Conservation (phyloP, 164 flowering plant genomes). For the Protea cynaroides region DNA sequence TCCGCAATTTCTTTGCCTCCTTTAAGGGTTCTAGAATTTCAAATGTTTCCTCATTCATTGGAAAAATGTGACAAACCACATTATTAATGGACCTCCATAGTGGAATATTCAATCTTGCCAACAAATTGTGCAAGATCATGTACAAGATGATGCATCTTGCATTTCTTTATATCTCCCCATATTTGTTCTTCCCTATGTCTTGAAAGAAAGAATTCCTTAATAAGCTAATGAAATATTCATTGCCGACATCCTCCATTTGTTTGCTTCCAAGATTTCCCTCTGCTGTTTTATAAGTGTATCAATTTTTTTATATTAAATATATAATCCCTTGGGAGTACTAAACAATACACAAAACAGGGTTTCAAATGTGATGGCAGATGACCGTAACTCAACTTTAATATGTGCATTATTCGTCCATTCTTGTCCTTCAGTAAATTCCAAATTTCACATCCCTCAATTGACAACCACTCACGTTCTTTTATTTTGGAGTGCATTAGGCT, state of each 20-base stretch:
- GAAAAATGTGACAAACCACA: not conserved
- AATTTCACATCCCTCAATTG: not conserved
- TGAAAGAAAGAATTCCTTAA: not conserved
- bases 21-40: not conserved
- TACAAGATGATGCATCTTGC: constrained; percentile 9
- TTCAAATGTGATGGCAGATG: not conserved
- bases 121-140: constrained; percentile 7
- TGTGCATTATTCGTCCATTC: not conserved
- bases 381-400: not conserved
- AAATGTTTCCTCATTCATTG: too few relatives aligned
- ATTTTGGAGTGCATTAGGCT: not conserved
- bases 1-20: not conserved
- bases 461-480: not conserved
- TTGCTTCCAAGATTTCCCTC: not conserved
- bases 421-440: not conserved
- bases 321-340: not conserved
- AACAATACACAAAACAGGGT: not conserved
- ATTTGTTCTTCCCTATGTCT: not conserved
- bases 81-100: not conserved
- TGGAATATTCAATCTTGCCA: not conserved
- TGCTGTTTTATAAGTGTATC: not conserved
- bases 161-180: not conserved
- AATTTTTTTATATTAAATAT: not conserved
- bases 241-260: not conserved
- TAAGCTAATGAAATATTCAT: not conserved